Conservation (phyloP, 306 rosid species). For the Medicago arabica region DNA sequence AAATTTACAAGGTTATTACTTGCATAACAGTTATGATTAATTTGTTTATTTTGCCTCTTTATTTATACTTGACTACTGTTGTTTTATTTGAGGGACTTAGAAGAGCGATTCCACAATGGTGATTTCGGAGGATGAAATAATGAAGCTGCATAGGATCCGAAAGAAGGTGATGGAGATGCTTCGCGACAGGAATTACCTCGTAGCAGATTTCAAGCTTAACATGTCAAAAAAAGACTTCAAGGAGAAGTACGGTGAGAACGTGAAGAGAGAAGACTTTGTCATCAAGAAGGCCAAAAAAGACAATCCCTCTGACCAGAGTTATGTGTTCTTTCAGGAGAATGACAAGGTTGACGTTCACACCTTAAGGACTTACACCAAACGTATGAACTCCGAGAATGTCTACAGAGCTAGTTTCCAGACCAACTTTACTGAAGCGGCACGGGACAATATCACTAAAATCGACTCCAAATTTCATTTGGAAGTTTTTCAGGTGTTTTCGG, state of each 20-base stretch:
- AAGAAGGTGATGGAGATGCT: conserved; percentile 79
- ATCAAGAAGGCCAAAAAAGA: conserved; percentile 62
- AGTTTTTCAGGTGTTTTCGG: conserved; percentile 66
- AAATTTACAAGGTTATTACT: too few species aligned
- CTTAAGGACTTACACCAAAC: conserved; percentile 59
- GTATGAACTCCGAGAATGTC: conserved; percentile 79
- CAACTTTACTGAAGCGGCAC: conserved; percentile 64
- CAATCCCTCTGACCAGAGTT: conserved; percentile 60
- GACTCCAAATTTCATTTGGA: conserved; percentile 65
- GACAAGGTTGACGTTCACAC: conserved; percentile 64
- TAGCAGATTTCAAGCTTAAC: conserved; percentile 63
- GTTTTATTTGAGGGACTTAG: not conserved
- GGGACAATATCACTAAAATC: conserved; percentile 43
- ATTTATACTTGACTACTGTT: too few species aligned
- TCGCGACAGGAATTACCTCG: conserved; percentile 60
- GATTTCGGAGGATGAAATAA: conserved; percentile 59
- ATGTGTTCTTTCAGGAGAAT: conserved; percentile 75
- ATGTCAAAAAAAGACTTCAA: conserved; percentile 60
- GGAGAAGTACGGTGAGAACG: conserved; percentile 41
- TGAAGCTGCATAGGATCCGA: conserved; percentile 51
- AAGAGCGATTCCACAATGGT: conserved; percentile 50
- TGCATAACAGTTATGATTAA: too few species aligned
- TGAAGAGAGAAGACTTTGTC: conserved; percentile 75
- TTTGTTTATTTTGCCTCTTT: too few species aligned
- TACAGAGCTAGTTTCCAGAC: conserved; percentile 66